Evolutionary conservation across 2,329 filamentous ascomycete genomes (phyloP), one percentile per base, ranked within the genome.

Genomic region (Fusarium ramigenum): DNA sequence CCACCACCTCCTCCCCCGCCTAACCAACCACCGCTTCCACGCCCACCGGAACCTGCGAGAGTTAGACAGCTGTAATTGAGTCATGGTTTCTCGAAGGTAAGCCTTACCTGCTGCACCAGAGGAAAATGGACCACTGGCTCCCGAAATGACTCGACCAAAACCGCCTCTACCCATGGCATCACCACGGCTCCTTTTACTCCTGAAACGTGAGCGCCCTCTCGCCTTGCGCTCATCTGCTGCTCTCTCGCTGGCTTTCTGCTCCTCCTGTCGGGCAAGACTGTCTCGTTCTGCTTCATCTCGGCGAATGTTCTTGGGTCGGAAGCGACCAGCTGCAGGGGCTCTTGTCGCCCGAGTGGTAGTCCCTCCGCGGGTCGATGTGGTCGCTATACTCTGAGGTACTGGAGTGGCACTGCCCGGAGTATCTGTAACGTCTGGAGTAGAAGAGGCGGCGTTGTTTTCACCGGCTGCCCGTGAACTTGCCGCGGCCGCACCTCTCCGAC

Each of bases 271-370:
- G 50, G 86, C 86, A 15, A 88, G 78, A 57, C 74, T 83, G 60
- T 86, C 85, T 76, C 86, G 81, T 58, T 87, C 85, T 11, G 84
- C 83, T 62, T 87, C 86, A 79, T 87, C 85, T 83, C 86, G 81
- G 60, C 86, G 83, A 53, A 87, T 77, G 66, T 84, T 85, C 72
- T 84, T 87, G 36, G 86, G 86, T 58, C 83, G 83, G 59, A 87
- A 87, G 42, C 86, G 82, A 43, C 81, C 82, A 15, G 78, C 67
- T 25, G 79, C 77, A n/a, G 81, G 77, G 23, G 81, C 82, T 34
- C 82, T 76, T 19, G 83, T 79, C 15, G 80, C 80, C 42, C 81
- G 79, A 8, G 83, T 76, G 9, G 82, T 78, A 40, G 80, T 73
- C 12, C 80, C 80, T 28, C 81, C 81, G 4, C 82, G 77, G 21